These are phyloP conservation scores for Bipolaris gigantea DNA, from an alignment of 2,329 filamentous ascomycete species.

Conservation along the genomic window DNA sequence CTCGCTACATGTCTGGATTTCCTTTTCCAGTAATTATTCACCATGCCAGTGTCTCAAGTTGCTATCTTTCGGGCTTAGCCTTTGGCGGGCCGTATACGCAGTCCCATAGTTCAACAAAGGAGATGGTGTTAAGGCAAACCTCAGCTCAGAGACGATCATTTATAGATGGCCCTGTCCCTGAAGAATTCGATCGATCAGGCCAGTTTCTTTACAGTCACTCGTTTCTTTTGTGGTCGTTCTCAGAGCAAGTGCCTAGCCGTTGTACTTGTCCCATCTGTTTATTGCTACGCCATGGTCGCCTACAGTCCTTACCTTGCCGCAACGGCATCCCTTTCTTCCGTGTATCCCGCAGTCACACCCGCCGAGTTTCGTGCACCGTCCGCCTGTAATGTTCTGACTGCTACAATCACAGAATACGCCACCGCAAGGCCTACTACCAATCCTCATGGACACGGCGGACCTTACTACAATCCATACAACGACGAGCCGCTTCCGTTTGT, in stretches of 20 bases:
- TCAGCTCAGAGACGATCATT: conserved; percentile 2
- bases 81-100: conserved; percentile 6
- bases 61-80: conserved; percentile 1
- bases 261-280: conserved; percentile 2
- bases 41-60: conserved; percentile 2
- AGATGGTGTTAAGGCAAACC: conserved; percentile 2
- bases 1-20: not conserved
- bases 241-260: not conserved
- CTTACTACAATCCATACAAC: conserved; percentile 38
- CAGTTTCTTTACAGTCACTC: conserved; percentile 14
- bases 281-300: conserved; percentile 29
- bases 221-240: conserved; percentile 10
- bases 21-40: not conserved
- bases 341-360: conserved; percentile 14
- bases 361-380: conserved; percentile 11
- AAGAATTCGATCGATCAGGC: not conserved
- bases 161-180: conserved; percentile 13
- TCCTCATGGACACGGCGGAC: conserved; percentile 33
- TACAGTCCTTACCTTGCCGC: conserved; percentile 32
- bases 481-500: conserved; percentile 26
- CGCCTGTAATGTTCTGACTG: conserved; percentile 16
- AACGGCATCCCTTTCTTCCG: conserved; percentile 27
- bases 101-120: conserved; percentile 10
- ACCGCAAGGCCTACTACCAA: conserved; percentile 23
- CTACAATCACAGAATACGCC: conserved; percentile 21